Base-by-base conservation (phyloP, 768 basidiomycete genomes). In the Auricularia cornea region DNA sequence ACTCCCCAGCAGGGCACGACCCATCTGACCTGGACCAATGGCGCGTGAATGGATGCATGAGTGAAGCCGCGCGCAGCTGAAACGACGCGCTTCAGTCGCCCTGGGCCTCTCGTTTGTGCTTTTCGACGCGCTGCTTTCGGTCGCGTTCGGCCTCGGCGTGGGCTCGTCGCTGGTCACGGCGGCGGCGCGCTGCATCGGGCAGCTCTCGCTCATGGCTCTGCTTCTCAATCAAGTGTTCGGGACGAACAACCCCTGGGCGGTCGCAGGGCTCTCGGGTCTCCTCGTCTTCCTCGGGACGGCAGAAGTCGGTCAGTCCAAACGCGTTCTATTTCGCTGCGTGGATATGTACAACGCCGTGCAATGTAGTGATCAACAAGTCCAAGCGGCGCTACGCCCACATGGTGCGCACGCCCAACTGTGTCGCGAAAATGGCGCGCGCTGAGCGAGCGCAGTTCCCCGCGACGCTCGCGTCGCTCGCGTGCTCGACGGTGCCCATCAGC, bases 281-380 rank as follows among this genome's bases (percentile, higher is more conserved):
- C 73, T 94, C 62, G 92, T 92, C 70, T 68, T 89, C 3, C 75
- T 94, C 67, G 91, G 90, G 3, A 90, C 92, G 0, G 77, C 86
- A 56, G 92, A 94, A 67, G 85, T 84, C 16, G 89, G 89, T 87
- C 64, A 63, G 81, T 75, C n/a, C 26, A 30, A 48, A 48, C 44
- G 1, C 20, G 6, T 6, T 48, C 12, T 48, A 48, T 48, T 48
- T 23, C 44, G 33, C 41, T 18, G 65, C 48, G 63, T 59, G 16
- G 6, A 48, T 18, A 18, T 23, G 44, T 48, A 48, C 44, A 26
- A n/a, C 29, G 29, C 5, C 32, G 20, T 26, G 31, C 61, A n/a
- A n/a, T n/a, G n/a, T n/a, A 90, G 90, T 92, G 14, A 80, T 87
- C 51, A 91, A 93, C 76, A 93, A 91, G 72, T 83, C 88, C 3